Evolutionary conservation across 2,329 filamentous ascomycete species (phyloP), one percentile per base, ranked within the genome.

Genomic region (Plenodomus biglobosus): DNA sequence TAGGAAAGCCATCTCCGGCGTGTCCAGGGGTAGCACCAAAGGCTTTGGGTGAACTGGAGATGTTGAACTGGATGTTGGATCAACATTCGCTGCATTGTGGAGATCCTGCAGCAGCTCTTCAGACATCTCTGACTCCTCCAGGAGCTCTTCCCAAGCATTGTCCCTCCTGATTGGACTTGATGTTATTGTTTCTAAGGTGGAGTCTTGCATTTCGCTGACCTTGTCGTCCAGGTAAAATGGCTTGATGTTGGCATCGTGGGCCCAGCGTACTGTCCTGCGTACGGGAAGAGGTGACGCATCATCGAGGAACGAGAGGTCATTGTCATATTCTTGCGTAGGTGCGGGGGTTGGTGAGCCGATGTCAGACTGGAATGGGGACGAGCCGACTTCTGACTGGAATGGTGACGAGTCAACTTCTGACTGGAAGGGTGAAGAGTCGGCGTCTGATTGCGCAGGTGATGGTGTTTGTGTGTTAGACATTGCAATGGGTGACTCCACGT

Each of bases 201-300:
- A 55, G 21, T 64, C 61, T 13, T 58, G 53, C 58, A 64, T 61
- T 21, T 64, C 58, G 48, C 46, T 50, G 22, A 64, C 53, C 16
- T 41, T 48, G n/a, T 56, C 54, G 8, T 65, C 61, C 21, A 43
- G 40, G 34, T 54, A 64, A 35, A 59, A 64, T 7, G 50, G 27
- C 37, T 58, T 64, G 7, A 48, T 40, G 24, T 35, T 44, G 18
- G 52, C 44, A 21, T 55, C 36, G 6, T 42, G 32, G 39, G 51
- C 42, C 55, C 55, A 64, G 32, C 45, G 49, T 8, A 66, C 53
- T 7, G 11, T 20, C 42, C 44, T 60, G 27, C 19, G 52, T 8
- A 37, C 42, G 19, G 38, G 24, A 5, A 40, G 27, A 36, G 49
- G n/a, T 0, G 50, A 44, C 15, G 55, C 55, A 44, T 62, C 59